Evolutionary conservation across 2,329 filamentous ascomycete genomes (phyloP).

Genomic region (Claviceps sp.): DNA sequence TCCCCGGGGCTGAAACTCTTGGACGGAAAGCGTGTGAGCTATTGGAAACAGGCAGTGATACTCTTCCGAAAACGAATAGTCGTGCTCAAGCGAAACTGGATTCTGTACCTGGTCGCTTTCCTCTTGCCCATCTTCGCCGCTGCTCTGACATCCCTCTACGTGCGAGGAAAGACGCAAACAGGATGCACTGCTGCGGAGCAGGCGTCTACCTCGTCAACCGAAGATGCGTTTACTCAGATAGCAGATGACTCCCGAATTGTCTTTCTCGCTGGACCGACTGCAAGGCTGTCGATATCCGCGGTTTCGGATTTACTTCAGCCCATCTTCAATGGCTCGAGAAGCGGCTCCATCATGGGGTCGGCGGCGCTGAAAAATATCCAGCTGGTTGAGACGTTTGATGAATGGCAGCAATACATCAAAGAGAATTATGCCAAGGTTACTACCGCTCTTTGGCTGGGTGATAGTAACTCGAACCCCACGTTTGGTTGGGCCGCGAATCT

Average conservation of each 20-base stretch:
- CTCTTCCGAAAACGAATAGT: constrained; percentile 67
- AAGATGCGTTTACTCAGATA: constrained; percentile 26
- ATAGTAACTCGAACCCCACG: constrained; percentile 43
- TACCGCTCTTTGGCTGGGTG: constrained; percentile 65
- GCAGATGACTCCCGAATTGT: constrained; percentile 12
- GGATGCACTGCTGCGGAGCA: constrained; percentile 39
- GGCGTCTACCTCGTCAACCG: constrained; percentile 25
- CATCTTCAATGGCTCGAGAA: constrained; percentile 20
- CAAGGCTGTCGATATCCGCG: constrained; percentile 21
- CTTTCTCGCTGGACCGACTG: constrained; percentile 21
- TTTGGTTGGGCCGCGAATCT: constrained; percentile 59
- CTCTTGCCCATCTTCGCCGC: constrained; percentile 68
- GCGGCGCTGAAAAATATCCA: constrained; percentile 24
- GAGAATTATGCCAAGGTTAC: constrained; percentile 53
- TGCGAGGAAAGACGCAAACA: constrained; percentile 40
- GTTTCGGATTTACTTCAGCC: constrained; percentile 25
- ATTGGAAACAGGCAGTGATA: constrained; percentile 56
- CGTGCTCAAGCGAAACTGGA: constrained; percentile 64
- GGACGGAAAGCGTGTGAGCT: constrained; percentile 56
- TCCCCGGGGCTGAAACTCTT: constrained; percentile 39
- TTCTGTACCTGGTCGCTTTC: constrained; percentile 63
- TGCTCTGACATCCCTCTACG: constrained; percentile 64
- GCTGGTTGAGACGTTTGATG: constrained; percentile 47
- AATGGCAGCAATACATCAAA: constrained; percentile 55
- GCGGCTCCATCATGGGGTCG: constrained; percentile 9